Evolutionary conservation across 2,329 filamentous ascomycete genomes (phyloP).

Genomic region (Penicillium paneum): DNA sequence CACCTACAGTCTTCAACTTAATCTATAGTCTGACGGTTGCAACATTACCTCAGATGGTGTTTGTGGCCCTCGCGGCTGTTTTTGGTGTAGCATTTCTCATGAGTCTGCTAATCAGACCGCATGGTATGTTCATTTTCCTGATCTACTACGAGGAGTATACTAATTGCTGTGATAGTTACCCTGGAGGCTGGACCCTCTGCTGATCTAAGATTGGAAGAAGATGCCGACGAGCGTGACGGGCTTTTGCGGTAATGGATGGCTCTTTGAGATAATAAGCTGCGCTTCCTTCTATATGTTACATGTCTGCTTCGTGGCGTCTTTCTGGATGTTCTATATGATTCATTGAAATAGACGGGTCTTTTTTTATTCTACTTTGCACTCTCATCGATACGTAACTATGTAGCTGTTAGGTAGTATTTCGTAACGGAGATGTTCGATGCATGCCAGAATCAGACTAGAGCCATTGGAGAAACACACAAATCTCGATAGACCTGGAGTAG

Average conservation of each 20-base stretch:
- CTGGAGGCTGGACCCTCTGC: conserved; percentile 12
- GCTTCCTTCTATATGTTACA: not conserved
- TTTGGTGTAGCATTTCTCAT: conserved; percentile 65
- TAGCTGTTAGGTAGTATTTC: not conserved
- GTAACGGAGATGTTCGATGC: not conserved
- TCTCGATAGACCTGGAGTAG: not conserved
- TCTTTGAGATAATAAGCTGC: not conserved
- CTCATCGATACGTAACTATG: not conserved
- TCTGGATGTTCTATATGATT: not conserved
- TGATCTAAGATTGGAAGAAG: conserved; percentile 18
- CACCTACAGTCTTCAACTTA: conserved; percentile 78
- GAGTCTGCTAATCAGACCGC: conserved; percentile 68
- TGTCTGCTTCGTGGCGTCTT: not conserved
- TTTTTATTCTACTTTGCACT: too few species aligned
- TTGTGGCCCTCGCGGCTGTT: conserved; percentile 66
- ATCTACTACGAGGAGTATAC: not conserved
- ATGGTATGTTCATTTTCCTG: conserved; percentile 57
- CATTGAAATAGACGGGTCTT: not conserved
- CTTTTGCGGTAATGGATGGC: conserved; percentile 4
- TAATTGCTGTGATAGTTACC: conserved; percentile 18
- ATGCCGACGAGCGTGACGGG: conserved; percentile 18
- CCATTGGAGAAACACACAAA: not conserved
- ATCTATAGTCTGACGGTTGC: conserved; percentile 80
- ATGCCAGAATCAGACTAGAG: not conserved
- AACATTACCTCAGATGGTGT: conserved; percentile 75